Evolutionary conservation across 1,139 yeast species (phyloP).

Genomic region (Hanseniaspora gamundiae): DNA sequence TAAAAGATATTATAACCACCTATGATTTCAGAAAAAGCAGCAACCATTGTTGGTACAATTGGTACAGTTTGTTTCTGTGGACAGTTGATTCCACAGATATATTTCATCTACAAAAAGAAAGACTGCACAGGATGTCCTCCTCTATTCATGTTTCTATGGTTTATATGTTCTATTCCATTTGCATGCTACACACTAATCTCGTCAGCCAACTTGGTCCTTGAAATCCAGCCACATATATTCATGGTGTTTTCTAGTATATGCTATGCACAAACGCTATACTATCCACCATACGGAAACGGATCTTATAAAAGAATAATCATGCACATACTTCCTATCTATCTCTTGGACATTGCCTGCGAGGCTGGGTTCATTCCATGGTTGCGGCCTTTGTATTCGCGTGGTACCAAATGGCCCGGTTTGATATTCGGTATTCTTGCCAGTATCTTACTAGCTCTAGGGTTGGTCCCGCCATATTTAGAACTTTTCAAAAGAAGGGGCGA

Average conservation of each 20-base stretch:
- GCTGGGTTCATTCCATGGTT: constrained; percentile 64
- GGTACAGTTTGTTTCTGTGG: constrained; percentile 90
- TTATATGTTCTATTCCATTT: constrained; percentile 71
- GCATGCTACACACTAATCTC: constrained; percentile 68
- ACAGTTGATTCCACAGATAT: constrained; percentile 77
- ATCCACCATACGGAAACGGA: constrained; percentile 52
- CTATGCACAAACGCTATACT: constrained; percentile 65
- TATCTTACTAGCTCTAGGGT: constrained; percentile 59
- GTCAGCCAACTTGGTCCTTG: constrained; percentile 61
- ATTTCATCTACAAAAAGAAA: constrained; percentile 58
- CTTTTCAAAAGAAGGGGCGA: constrained; percentile 66
- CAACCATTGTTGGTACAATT: constrained; percentile 73
- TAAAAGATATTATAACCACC: not conserved
- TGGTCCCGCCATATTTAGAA: constrained; percentile 84
- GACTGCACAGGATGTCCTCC: constrained; percentile 82
- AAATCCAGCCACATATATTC: constrained; percentile 80
- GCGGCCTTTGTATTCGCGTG: constrained; percentile 42
- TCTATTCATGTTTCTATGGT: constrained; percentile 75
- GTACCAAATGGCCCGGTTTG: constrained; percentile 58
- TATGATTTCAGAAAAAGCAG: constrained; percentile 31
- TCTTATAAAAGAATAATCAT: constrained; percentile 19
- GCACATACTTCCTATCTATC: constrained; percentile 27
- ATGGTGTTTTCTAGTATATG: constrained; percentile 56
- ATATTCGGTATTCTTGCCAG: constrained; percentile 75
- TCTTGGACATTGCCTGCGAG: constrained; percentile 46